A percentile compares a stretch with the other conserved stretches of the same genome.
Conservation (phyloP, 257 asterid genomes). For the Lantana camara region DNA sequence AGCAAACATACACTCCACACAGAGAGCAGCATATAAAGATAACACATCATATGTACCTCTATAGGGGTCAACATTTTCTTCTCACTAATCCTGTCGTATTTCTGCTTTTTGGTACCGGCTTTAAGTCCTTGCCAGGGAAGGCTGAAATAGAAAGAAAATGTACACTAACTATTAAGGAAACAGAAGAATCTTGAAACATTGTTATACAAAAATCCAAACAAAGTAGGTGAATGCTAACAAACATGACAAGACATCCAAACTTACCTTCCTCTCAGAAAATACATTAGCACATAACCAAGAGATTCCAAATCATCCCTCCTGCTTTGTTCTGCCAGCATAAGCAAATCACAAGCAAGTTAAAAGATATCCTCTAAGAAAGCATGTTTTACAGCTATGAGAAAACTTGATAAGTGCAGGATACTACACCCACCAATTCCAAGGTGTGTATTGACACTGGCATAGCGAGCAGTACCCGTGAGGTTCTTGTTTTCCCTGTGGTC, state of each 20-base stretch:
- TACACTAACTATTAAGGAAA: constrained; percentile 14
- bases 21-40: constrained; percentile 18
- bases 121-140: constrained; percentile 98
- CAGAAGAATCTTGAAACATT: constrained; percentile 14
- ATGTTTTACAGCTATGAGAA: constrained; percentile 5
- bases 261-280: constrained; percentile 97
- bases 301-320: constrained; percentile 97
- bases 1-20: neutral
- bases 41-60: constrained; percentile 57
- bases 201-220: constrained; percentile 3
- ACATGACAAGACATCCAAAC: constrained; percentile 36
- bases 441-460: constrained; percentile 95
- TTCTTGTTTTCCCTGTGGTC: constrained; percentile 89
- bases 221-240: constrained; percentile 11
- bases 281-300: constrained; percentile 94
- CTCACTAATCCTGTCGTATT: constrained; percentile 91
- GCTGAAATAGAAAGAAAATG: constrained; percentile 44
- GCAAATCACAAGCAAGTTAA: constrained; percentile 19
- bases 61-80: constrained; percentile 89
- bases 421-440: constrained; percentile 86
- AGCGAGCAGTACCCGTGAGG: constrained; percentile 95
- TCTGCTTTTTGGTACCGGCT: constrained; percentile 97
- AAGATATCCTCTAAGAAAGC: constrained; percentile 20
- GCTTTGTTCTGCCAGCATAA: constrained; percentile 74
- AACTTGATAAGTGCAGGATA: constrained; percentile 14